Evolutionary conservation across 306 rosid species (phyloP), one percentile per base, ranked within the genome.

Genomic region (Astragalus glycyphyllos): DNA sequence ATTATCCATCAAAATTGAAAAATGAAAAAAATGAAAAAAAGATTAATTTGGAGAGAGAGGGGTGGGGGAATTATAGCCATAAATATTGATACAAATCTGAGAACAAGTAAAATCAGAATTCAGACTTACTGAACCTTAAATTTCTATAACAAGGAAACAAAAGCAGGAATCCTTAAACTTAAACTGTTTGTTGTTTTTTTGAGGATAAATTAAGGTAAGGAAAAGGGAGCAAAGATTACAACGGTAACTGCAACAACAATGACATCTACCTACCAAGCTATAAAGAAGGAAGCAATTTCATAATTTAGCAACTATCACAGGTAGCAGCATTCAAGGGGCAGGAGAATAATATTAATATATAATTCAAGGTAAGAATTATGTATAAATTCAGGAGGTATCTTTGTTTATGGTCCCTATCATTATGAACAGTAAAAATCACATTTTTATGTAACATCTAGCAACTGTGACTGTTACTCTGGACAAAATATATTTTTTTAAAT

Each of bases 321-420:
- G 44, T 72, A 34, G 37, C 50, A 60, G 55, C 49, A 17, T 26
- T 73, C 44, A 16, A 51, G 61, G 20, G 42, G 54, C 20, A 44
- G 51, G 34, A 29, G 67, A 68, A 44, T 14, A 58, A 17, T 3
- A 59, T n/a, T 11, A 20, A 34, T 2, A 42, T 16, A 10, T 3
- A 53, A 54, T 41, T 15, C 64, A 48, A 17, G 49, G 14, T 11
- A 8, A 54, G 60, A 68, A 31, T 56, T 34, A 64, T 37, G 61
- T 31, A 40, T 8, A 74, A 71, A 31, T 13, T 60, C 63, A 79
- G 31, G 31, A 79, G 29, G 38, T 71, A 81, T 85, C 54, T 38
- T 37, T 20, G 8, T 12, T 4, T 17, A 44, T 41, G 49, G 71
- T 74, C 55, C 5, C 42, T 69, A 48, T 48, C 64, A 40, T 69